Base-by-base conservation (phyloP, 2,329 filamentous ascomycete genomes). In the Fusarium papillatum region DNA sequence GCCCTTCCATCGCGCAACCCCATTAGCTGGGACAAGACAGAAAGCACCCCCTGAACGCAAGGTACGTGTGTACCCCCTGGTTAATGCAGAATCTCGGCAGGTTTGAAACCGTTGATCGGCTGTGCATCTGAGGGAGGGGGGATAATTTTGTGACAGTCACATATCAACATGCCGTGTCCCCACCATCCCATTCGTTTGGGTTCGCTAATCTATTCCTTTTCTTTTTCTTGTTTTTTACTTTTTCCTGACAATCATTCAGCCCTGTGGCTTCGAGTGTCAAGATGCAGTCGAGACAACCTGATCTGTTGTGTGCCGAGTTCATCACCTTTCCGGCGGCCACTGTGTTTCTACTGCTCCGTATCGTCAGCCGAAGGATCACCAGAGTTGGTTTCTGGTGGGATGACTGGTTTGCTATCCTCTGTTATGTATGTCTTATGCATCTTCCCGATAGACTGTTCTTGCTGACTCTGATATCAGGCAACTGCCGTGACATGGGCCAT, bases 351-450 rank as follows among this genome's bases (percentile, higher is more conserved):
- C 13, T 68, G 0, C 55, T 80, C 1, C 76, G 78, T 6, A 22
- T 80, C 17, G 7, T 50, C 7, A 80, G 78, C 11, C 67, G 78
- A 7, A 72, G 48, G 22, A 62, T 80, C 1, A 80, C 75, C 0
- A 60, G 64, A 31, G 36, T 70, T 8, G 19, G 34, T 0, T 43
- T 80, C 10, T 80, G 78, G 76, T 80, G 78, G 78, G 78, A 80
- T 24, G 78, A 80, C 7, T 78, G 64, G 31, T 71, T 76, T 61
- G 76, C 78, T 1, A 61, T 76, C 9, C 31, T 41, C 14, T 73
- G 71, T 39, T 80, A 80, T 63, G 78, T 80, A 24, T 11, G 68
- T 26, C n/a, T 19, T 14, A 3, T 7, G 3, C 7, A 9, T 41
- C 14, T 29, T 29, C 17, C 16, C 4, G 34, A 7, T 34, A 3